phyloP scores from a whole-genome alignment of 116 monocot species.

The Papilionanthe hybrid region DNA sequence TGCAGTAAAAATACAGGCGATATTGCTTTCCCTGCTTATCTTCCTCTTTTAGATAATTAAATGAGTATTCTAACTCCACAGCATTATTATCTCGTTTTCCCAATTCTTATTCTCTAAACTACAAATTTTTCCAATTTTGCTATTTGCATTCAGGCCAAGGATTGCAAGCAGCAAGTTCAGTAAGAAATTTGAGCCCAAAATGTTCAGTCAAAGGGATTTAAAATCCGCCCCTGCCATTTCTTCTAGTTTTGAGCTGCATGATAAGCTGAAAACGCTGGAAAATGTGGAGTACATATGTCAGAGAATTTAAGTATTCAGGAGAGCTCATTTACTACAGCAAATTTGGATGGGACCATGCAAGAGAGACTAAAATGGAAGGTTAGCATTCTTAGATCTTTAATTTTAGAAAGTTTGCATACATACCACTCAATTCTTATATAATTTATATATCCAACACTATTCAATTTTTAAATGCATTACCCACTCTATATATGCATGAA shows the following conservation, averaged over 20 bases:
- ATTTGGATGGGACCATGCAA: neutral
- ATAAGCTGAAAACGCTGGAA: conserved; percentile 7
- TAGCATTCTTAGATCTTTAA: conserved; percentile 13
- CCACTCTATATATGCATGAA: too few species aligned
- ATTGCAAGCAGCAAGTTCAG: conserved; percentile 6
- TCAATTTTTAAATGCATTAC: too few species aligned
- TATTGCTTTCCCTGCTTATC: neutral
- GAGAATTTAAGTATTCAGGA: conserved; percentile 16
- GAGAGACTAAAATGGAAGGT: conserved; percentile 14
- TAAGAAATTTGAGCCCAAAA: conserved; percentile 4
- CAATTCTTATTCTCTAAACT: neutral
- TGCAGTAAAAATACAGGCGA: conserved; percentile 17
- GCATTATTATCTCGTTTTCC: neutral
- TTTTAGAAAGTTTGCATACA: neutral
- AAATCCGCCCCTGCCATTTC: neutral
- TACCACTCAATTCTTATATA: too few species aligned
- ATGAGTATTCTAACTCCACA: neutral
- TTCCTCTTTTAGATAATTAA: neutral
- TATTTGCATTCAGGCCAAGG: conserved; percentile 13
- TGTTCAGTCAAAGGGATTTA: conserved; percentile 2
- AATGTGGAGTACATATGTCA: conserved; percentile 5
- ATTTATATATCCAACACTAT: too few species aligned
- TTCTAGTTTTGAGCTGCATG: conserved; percentile 6
- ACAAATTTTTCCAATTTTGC: neutral
- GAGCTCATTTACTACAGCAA: conserved; percentile 9